phyloP scores from a whole-genome alignment of 768 basidiomycete genomes.

The Leucogyrophana mollusca region DNA sequence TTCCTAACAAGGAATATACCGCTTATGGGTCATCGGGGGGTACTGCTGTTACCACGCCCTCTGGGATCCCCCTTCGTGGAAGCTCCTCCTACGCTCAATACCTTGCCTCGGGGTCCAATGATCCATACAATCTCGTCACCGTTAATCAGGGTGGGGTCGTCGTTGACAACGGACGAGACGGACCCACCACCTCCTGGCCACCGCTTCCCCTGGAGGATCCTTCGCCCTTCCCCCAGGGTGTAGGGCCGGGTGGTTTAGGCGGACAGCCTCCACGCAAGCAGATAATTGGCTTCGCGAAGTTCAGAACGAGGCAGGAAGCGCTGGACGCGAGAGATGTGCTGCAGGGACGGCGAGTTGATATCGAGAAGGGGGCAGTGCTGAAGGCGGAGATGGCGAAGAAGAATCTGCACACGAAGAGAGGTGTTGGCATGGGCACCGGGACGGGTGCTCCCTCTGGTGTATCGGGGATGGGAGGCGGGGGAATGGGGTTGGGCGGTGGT shows the following conservation, averaged over 20 bases:
- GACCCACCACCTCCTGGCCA: conserved; percentile 70
- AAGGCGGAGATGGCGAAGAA: conserved; percentile 99
- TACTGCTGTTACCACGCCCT: conserved; percentile 22
- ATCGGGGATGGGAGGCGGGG: conserved; percentile 24
- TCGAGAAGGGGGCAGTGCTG: conserved; percentile 87
- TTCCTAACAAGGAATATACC: conserved; percentile 89
- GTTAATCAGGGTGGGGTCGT: conserved; percentile 82
- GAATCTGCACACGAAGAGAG: conserved; percentile 94
- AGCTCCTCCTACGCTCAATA: conserved; percentile 33
- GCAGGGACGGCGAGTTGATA: conserved; percentile 88
- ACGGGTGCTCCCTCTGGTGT: conserved; percentile 24
- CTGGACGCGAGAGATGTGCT: conserved; percentile 83
- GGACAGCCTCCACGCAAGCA: conserved; percentile 76
- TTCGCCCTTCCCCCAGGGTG: conserved; percentile 28
- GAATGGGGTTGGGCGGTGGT: conserved; percentile 23
- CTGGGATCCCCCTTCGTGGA: conserved; percentile 34
- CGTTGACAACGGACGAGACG: conserved; percentile 76
- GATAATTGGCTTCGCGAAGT: conserved; percentile 98
- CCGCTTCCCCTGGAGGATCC: conserved; percentile 30
- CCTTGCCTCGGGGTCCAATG: conserved; percentile 56
- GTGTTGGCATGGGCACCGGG: conserved; percentile 66
- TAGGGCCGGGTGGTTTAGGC: conserved; percentile 19
- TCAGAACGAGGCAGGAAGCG: conserved; percentile 84
- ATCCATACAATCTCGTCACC: conserved; percentile 82
- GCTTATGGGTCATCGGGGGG: conserved; percentile 56